phyloP scores from a whole-genome alignment of 495 filamentous ascomycete genomes.

The Talaromyces adpressus region DNA sequence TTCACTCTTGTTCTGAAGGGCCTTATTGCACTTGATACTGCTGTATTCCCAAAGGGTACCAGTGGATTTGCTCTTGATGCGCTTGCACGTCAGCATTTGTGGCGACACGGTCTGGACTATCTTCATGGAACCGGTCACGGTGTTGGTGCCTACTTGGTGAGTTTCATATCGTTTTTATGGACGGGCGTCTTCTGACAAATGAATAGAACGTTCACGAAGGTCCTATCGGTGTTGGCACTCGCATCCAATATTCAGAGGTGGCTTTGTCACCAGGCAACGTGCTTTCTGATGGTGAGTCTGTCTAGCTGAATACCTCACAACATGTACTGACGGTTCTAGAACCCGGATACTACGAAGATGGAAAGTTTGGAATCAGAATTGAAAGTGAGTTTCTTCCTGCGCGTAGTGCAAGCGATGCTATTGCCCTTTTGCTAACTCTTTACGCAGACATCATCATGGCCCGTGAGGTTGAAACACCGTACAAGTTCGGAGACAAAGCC shows the following conservation, averaged over 20 bases:
- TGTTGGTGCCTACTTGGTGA: slow-evolving; percentile 76
- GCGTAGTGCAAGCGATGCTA: neutral
- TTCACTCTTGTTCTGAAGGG: slow-evolving; percentile 97
- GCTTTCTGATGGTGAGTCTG: slow-evolving; percentile 61
- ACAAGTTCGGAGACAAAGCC: slow-evolving; percentile 87
- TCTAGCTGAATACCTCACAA: neutral
- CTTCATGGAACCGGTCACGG: slow-evolving; percentile 96
- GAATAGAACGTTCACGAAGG: slow-evolving; percentile 90
- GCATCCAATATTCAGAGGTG: slow-evolving; percentile 87
- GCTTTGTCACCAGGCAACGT: slow-evolving; percentile 87
- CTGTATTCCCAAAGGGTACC: slow-evolving; percentile 90
- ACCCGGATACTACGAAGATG: slow-evolving; percentile 97
- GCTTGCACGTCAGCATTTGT: slow-evolving; percentile 85
- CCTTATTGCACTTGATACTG: slow-evolving; percentile 82
- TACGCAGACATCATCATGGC: slow-evolving; percentile 72
- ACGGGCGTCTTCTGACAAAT: slow-evolving; percentile 1
- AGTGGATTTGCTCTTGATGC: slow-evolving; percentile 87
- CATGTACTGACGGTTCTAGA: slow-evolving; percentile 40
- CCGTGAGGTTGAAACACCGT: slow-evolving; percentile 73
- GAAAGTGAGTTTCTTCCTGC: slow-evolving; percentile 56
- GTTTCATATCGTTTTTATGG: neutral
- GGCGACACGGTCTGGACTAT: slow-evolving; percentile 90
- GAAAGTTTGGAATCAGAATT: slow-evolving; percentile 94
- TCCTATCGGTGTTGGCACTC: slow-evolving; percentile 90
- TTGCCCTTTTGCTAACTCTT: slow-evolving; percentile 11